Evolutionary conservation across 495 filamentous ascomycete species (phyloP), one percentile per base, ranked within the genome.

Genomic region (Penicillium tannophilum): DNA sequence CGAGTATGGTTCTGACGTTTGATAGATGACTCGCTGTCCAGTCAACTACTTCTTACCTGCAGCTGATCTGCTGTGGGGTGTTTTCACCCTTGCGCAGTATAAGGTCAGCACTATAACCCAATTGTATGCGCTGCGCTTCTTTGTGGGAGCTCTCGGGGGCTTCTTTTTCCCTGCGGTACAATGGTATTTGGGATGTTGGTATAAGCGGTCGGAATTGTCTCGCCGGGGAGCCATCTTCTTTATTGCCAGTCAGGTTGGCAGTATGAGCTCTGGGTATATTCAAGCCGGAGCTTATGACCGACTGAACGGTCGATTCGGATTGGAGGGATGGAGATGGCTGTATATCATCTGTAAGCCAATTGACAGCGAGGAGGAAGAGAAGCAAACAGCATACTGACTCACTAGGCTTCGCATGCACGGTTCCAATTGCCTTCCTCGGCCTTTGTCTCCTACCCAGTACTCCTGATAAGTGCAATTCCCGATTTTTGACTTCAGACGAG

Each of bases 71-170:
- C 45, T 66, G 55, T 77, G 75, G 76, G 75, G 76, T 17, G 55
- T 75, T 30, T 77, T 76, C 55, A 77, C 76, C 1, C 58, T 77
- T 30, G 67, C 67, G 6, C 74, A 79, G 46, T 76, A 71, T 62
- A 71, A 75, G 55, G 65, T 65, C 17, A 69, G 42, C 53, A 70
- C 48, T 44, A 64, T 68, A 14, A 68, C 65, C 7, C 58, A 66
- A 19, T 61, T 70, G 6, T 68, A 68, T 45, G 77, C 84, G 26
- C 77, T 90, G 47, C 86, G 91, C 19, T 93, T 94, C 77, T 94
- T 95, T 73, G 83, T 95, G 49, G 91, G 91, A 31, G 91, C 93
- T 54, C 83, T 96, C 3, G 91, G 90, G 39, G 91, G 87, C 0
- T 79, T 82, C 24, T 96, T 94, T 63, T 91, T 94, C 5, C 91